phyloP scores from a whole-genome alignment of 495 filamentous ascomycete genomes.

The Talaromyces proteolyticus region DNA sequence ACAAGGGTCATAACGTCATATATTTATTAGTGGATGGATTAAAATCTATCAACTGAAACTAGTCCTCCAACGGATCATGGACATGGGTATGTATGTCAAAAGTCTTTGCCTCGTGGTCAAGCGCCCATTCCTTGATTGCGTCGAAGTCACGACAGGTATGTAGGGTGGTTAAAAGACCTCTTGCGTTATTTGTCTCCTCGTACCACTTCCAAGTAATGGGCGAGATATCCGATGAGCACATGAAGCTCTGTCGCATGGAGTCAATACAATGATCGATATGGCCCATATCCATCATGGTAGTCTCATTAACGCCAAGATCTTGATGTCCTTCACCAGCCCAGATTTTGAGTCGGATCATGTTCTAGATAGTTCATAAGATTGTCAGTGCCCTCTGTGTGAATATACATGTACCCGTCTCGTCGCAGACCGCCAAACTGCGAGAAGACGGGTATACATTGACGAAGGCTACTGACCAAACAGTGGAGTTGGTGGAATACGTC shows the following conservation, averaged over 20 bases:
- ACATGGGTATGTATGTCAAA: background rate
- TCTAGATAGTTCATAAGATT: background rate
- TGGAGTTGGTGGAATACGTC: constrained; percentile 7
- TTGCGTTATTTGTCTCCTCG: background rate
- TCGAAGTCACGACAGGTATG: background rate
- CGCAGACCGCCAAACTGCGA: too few relatives aligned
- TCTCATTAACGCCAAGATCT: background rate
- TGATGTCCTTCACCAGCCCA: background rate
- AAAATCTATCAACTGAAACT: background rate
- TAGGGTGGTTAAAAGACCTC: background rate
- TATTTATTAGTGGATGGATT: too few relatives aligned
- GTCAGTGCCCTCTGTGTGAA: background rate
- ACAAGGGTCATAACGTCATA: too few relatives aligned
- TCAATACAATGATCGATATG: constrained; percentile 22
- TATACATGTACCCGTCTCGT: too few relatives aligned
- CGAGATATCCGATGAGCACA: constrained; percentile 15
- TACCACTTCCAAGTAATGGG: constrained; percentile 11
- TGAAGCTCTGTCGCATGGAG: constrained; percentile 18
- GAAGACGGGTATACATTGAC: too few relatives aligned
- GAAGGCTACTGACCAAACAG: background rate
- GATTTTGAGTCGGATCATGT: constrained; percentile 1
- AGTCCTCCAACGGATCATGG: background rate
- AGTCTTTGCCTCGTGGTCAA: background rate
- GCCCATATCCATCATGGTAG: constrained; percentile 1
- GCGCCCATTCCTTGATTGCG: background rate